Conservation (phyloP, 495 filamentous ascomycete genomes). For the Podospora pseudoanserina region DNA sequence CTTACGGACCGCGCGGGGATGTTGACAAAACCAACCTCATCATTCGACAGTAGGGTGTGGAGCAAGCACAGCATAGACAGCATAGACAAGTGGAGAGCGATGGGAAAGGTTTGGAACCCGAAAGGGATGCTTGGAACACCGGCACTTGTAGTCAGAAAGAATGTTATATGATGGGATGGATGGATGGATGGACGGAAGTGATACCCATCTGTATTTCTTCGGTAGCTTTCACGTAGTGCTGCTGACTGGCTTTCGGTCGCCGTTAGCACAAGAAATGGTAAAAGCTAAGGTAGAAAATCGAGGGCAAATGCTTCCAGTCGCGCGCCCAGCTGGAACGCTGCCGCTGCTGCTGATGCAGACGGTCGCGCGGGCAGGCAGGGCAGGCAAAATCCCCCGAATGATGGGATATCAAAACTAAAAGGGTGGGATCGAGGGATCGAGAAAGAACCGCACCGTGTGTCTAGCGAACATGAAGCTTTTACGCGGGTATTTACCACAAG, state of each 20-base stretch:
- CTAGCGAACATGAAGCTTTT: neutral
- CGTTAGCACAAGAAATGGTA: neutral
- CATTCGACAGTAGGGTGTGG: neutral
- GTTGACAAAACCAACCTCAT: neutral
- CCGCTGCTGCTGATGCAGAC: neutral
- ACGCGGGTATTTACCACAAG: too few species aligned
- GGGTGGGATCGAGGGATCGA: neutral
- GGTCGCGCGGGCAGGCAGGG: neutral
- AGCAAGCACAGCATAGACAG: neutral
- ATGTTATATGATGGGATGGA: neutral
- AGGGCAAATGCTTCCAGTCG: neutral
- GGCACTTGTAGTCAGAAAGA: neutral
- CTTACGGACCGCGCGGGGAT: neutral
- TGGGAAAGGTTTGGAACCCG: neutral
- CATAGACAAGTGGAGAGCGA: neutral
- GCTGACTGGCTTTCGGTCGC: slow-evolving; percentile 10
- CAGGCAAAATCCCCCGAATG: neutral
- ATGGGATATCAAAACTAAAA: neutral
- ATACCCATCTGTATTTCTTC: neutral
- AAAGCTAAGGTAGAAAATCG: neutral
- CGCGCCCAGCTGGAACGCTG: neutral
- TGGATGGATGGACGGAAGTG: neutral
- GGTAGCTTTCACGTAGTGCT: neutral
- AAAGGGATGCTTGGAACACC: neutral
- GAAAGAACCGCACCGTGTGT: neutral